These are phyloP conservation scores for Chrysopogon serrulatus DNA, from an alignment of 176 grass and related monocot genomes.

Conservation along the genomic window DNA sequence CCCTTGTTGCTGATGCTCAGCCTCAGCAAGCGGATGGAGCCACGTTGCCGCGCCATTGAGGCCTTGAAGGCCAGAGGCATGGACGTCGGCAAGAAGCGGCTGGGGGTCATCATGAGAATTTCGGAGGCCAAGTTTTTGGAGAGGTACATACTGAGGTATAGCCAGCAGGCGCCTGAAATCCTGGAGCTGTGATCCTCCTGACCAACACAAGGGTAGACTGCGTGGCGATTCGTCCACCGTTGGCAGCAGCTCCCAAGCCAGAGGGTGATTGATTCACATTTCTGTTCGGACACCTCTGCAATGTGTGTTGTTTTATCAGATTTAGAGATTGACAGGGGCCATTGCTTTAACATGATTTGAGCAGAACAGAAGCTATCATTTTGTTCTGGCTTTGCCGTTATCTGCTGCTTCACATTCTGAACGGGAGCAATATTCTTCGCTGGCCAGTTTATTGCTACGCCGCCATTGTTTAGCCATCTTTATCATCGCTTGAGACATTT, in stretches of 20 bases:
- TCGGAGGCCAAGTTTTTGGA: conserved; percentile 28
- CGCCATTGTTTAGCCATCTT: background rate
- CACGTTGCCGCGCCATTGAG: conserved; percentile 24
- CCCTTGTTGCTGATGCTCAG: conserved; percentile 38
- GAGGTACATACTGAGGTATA: conserved; percentile 38
- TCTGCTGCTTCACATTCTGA: background rate
- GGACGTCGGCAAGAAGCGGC: background rate
- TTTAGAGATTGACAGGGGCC: background rate
- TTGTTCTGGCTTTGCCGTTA: background rate
- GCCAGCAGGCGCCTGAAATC: conserved; percentile 23
- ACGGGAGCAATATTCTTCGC: background rate
- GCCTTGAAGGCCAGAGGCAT: conserved; percentile 31
- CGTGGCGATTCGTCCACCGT: background rate
- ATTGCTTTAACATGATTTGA: background rate
- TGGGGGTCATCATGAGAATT: too few relatives aligned
- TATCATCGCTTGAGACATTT: background rate
- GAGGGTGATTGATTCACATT: background rate
- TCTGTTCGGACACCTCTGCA: background rate
- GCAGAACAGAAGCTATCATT: background rate
- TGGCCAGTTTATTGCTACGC: background rate
- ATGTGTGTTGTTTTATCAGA: background rate
- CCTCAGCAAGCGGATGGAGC: conserved; percentile 51
- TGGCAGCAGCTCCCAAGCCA: background rate
- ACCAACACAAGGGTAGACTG: background rate
- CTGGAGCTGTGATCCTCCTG: conserved; percentile 30